Evolutionary conservation across 352 stramenopile species (phyloP).

Genomic region (Phytophthora litchii): DNA sequence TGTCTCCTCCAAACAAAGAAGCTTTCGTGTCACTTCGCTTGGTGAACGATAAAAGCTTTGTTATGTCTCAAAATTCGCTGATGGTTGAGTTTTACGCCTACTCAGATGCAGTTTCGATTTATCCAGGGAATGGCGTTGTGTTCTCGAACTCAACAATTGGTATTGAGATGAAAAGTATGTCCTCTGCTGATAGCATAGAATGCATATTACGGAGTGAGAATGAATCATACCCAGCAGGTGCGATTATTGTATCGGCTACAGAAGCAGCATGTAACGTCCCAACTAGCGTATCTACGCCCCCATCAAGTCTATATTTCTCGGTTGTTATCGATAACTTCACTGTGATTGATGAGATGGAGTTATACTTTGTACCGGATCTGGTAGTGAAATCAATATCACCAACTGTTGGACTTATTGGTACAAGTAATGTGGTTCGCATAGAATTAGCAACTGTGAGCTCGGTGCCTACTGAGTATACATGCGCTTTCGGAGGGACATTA

Average conservation of each 20-base stretch:
- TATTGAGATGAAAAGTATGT: slow-evolving; percentile 27
- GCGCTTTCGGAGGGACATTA: slow-evolving; percentile 32
- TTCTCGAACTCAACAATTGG: slow-evolving; percentile 33
- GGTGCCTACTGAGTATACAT: slow-evolving; percentile 20
- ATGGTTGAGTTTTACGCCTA: slow-evolving; percentile 39
- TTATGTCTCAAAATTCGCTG: slow-evolving; percentile 49
- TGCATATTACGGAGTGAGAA: slow-evolving; percentile 34
- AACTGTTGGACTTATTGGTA: slow-evolving; percentile 26
- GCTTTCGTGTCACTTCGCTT: slow-evolving; percentile 35
- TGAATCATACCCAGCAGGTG: background rate
- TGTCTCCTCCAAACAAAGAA: slow-evolving; percentile 30
- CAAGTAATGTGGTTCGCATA: slow-evolving; percentile 27
- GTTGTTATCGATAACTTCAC: slow-evolving; percentile 30
- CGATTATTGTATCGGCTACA: slow-evolving; percentile 6
- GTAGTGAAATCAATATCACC: slow-evolving; percentile 33
- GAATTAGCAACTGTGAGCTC: slow-evolving; percentile 8
- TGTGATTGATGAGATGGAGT: slow-evolving; percentile 28
- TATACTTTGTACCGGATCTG: slow-evolving; percentile 14
- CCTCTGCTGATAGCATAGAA: slow-evolving; percentile 16
- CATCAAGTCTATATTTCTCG: slow-evolving; percentile 20
- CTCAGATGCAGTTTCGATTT: slow-evolving; percentile 14
- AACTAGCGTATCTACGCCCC: background rate
- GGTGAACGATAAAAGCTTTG: slow-evolving; percentile 11
- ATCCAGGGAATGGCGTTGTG: slow-evolving; percentile 39
- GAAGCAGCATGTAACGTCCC: slow-evolving; percentile 29